Evolutionary conservation across 129 eudicot species (phyloP), one percentile per base, ranked within the genome.

Genomic region (Pulicaria dysenterica): DNA sequence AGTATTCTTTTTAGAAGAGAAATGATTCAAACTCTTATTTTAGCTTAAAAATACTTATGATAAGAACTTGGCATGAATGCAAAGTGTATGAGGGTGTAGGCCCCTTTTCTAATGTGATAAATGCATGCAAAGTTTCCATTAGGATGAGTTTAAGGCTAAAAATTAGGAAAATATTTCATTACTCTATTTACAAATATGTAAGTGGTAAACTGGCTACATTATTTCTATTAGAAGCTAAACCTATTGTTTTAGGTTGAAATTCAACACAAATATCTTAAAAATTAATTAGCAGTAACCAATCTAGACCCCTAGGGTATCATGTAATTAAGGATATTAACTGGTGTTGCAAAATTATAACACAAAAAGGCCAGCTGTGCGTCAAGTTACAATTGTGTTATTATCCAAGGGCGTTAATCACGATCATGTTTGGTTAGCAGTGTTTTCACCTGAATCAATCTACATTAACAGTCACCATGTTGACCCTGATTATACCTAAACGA

Each of bases 401-500:
- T 24, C 31, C 31, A 24, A 24, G 31, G 31, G 31, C 2, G 2
- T 24, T 24, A 24, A 24, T 24, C 31, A 2, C 31, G 31, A 24
- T 24, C 31, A 24, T 24, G 31, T 24, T 24, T 0, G 31, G 31
- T 24, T 24, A 24, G 31, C 31, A 24, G 31, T 24, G 31, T 2
- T 24, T 24, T 24, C 31, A 24, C 31, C 31, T 24, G 31, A 1
- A 24, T 24, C 2, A 24, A 24, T 24, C 31, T 24, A 17, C 59
- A 54, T 3, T 4, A 19, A 17, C 15, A 54, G 59, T 54, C 59
- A 0, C 0, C 37, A 7, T 5, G n/a, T 15, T 58, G 42, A 55
- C 63, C 63, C 45, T 67, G 10, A 36, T 66, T 9, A 65, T 41
- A 57, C 50, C 40, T 48, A 49, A 48, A 61, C 12, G 41, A 43